Base-by-base conservation (phyloP, 2,329 filamentous ascomycete species). In the Penicillium expansum region DNA sequence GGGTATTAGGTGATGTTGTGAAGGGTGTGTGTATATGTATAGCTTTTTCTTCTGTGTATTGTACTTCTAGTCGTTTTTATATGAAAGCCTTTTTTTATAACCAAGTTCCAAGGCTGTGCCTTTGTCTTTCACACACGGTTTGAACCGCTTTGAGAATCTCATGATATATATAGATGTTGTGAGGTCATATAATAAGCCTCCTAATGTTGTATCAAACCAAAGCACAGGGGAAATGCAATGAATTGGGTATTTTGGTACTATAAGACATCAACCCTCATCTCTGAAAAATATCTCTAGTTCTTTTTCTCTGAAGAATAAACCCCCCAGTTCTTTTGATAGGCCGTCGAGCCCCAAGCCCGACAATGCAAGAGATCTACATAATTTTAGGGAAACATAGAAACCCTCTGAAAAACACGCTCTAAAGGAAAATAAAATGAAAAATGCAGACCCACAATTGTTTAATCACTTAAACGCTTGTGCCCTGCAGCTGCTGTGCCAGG, bases 401-500 rank as follows among this genome's bases (percentile, higher is more conserved):
- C 41, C 35, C 42, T 56, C 33, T 52, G 48, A 44, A 27, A 52
- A 52, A 56, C 54, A 52, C 54, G 54, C 54, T 56, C 48, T 38
- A 22, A 37, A 58, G 27, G n/a, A 48, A 45, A 56, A 44, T 11
- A 37, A 39, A 45, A 39, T 18, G 37, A n/a, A 13, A 47, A 54
- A 60, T 39, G 61, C 60, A 64, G 49, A 45, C 59, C 61, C 32
- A 56, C 55, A 49, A 64, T 48, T 48, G 60, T 16, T 16, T 20
- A 11, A 48, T 11, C 10, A 9, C 11, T 59, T 52, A 64, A 35
- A 70, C 67, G 49, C 62, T 55, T 13, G 61, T 50, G 11, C 60
- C 62, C 48, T 65, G 62, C 35, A 71, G 53, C 49, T 70, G 65
- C 56, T 67, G 52, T 8, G 66, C 58, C 44, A 71, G 52, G 11